Base-by-base conservation (phyloP, 1,139 yeast genomes). In the Hansenula sp. region DNA sequence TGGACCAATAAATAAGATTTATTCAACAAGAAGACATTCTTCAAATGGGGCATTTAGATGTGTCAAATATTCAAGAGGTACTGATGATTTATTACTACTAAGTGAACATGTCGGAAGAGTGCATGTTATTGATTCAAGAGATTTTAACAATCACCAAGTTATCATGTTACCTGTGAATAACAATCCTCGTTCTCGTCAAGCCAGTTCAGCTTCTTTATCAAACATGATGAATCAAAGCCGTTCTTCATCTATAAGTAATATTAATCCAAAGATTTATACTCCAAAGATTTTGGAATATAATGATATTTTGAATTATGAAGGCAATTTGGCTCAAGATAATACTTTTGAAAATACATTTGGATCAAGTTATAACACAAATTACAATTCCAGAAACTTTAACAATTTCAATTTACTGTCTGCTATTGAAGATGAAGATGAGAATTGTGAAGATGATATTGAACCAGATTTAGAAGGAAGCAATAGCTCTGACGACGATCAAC, bases 51-150 rank as follows among this genome's bases (percentile, higher is more conserved):
- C 86, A 50, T 71, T 84, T 64, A 63, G 71, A 49, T 55, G 59
- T 40, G 55, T 47, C 17, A 79, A 77, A 58, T 88, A 87, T 57
- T 76, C 91, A 13, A 73, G 79, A 40, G 84, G 86, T 13, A 71
- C 84, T 24, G 90, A 84, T 55, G 96, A 90, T 62, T 64, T 89
- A 48, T 68, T 90, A 53, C 79, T 86, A 44, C 71, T 90, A 2
- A 77, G 87, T 43, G 97, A 90, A 61, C 96, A 90, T 57, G 86
- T 81, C 47, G 95, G 95, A 1, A 70, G 96, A 44, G 87, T 90
- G 3, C 97, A 90, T 65, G 70, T 89, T 42, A 70, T 90, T 24
- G 96, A 90, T 61, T 72, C 89, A 38, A 74, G 96, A 47, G 79
- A 83, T 55, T 76, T 81, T 55, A 70, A 72, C 50, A 79, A 83